These are phyloP conservation scores for Xylaria sp. DNA, from an alignment of 2,329 filamentous ascomycete genomes.

Conservation along the genomic window DNA sequence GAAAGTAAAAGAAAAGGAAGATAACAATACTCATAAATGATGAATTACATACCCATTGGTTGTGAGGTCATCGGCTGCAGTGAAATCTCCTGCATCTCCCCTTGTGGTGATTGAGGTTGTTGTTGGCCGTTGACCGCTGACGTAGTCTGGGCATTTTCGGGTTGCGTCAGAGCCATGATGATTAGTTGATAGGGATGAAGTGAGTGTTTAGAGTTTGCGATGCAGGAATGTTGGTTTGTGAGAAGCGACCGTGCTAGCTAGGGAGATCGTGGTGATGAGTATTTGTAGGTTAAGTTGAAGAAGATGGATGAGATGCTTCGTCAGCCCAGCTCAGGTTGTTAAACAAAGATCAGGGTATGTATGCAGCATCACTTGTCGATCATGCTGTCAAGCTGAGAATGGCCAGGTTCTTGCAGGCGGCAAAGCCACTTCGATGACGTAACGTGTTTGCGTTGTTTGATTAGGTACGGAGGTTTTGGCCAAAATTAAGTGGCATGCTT, in stretches of 20 bases:
- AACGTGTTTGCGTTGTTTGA: neutral
- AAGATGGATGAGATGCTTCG: neutral
- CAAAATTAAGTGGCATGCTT: too few relatives aligned
- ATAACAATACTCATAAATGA: too few relatives aligned
- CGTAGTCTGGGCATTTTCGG: conserved; percentile 19
- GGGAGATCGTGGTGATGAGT: neutral
- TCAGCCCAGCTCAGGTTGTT: neutral
- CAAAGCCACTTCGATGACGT: conserved; percentile 20
- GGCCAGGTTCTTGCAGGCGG: neutral
- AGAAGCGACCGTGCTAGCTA: neutral
- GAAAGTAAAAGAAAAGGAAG: too few relatives aligned
- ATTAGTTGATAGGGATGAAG: neutral
- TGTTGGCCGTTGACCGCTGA: conserved; percentile 21
- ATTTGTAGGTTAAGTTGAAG: neutral
- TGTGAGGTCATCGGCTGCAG: conserved; percentile 33
- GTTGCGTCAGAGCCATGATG: conserved; percentile 35
- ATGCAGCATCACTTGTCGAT: neutral
- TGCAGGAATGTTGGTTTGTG: neutral
- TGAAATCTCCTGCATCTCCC: conserved; percentile 36
- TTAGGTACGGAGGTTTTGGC: too few relatives aligned
- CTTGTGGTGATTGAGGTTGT: conserved; percentile 20
- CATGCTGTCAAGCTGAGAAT: conserved; percentile 1
- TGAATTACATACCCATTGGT: conserved; percentile 33
- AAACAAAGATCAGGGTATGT: neutral
- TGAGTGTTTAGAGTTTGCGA: neutral